Evolutionary conservation across 257 asterid genomes (phyloP).

Genomic region (Petrea volubilis): DNA sequence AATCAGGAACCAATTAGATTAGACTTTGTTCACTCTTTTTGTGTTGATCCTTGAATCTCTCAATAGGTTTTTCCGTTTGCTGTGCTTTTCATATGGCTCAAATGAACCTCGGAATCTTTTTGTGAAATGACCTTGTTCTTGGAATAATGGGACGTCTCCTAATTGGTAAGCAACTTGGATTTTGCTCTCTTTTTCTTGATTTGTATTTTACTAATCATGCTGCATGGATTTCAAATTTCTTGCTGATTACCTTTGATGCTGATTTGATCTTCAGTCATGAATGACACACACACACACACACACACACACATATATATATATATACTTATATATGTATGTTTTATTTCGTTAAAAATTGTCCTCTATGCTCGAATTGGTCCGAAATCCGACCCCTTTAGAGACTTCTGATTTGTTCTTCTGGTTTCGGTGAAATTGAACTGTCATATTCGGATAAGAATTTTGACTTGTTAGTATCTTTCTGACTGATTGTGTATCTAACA

Average conservation of each 20-base stretch:
- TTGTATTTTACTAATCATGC: not conserved
- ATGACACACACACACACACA: too few species aligned
- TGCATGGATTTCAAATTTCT: too few species aligned
- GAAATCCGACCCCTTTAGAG: not conserved
- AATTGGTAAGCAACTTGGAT: not conserved
- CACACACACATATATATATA: too few species aligned
- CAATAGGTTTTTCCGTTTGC: slow-evolving; percentile 7
- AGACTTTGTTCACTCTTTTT: not conserved
- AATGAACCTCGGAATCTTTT: not conserved
- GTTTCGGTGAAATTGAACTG: too few species aligned
- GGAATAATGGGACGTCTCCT: not conserved
- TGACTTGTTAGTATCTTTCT: not conserved
- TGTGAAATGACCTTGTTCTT: not conserved
- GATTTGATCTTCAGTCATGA: too few species aligned
- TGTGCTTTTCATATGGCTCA: not conserved
- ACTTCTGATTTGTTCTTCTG: not conserved
- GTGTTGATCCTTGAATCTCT: not conserved
- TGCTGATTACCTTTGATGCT: too few species aligned
- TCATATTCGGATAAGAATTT: too few species aligned
- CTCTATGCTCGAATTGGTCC: not conserved
- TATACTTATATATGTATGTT: too few species aligned
- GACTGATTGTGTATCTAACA: not conserved
- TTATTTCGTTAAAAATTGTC: not conserved
- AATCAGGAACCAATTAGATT: too few species aligned
- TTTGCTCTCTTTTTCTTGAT: not conserved